Percentiles rank a stretch among this genome's conserved stretches.
phyloP scores from a whole-genome alignment of 2,329 filamentous ascomycete genomes.

The Chaetomiaceae sp. region DNA sequence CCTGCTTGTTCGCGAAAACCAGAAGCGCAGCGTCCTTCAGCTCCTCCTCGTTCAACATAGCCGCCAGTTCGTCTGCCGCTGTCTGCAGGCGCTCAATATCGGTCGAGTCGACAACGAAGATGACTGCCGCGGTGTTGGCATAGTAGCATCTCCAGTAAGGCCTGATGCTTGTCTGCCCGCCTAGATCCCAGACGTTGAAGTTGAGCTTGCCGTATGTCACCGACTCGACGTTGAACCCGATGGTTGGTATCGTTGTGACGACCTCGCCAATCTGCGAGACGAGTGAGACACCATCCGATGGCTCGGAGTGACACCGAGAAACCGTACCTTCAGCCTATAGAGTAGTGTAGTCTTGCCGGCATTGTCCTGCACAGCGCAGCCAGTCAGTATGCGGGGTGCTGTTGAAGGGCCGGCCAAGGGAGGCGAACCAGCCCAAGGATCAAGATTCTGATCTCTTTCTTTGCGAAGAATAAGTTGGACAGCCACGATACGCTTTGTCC shows the following conservation, averaged over 20 bases:
- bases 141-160: constrained; percentile 99
- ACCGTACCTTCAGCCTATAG: constrained; percentile 81
- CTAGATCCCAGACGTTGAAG: constrained; percentile 98
- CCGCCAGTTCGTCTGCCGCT: constrained; percentile 82
- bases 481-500: constrained; percentile 63
- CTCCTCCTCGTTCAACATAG: constrained; percentile 97
- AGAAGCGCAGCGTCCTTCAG: constrained; percentile 85
- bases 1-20: constrained; percentile 98
- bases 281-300: constrained; percentile 1
- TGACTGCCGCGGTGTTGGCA: constrained; percentile 94
- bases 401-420: constrained; percentile 8
- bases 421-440: constrained; percentile 79
- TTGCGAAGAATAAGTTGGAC: constrained; percentile 71
- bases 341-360: constrained; percentile 96
- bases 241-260: constrained; percentile 97
- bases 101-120: constrained; percentile 97
- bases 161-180: constrained; percentile 96
- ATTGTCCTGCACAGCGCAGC: constrained; percentile 63
- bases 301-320: background rate
- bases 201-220: constrained; percentile 98
- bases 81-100: constrained; percentile 94
- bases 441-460: constrained; percentile 97
- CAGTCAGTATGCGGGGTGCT: constrained; percentile 15
- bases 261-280: constrained; percentile 81
- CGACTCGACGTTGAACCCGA: constrained; percentile 98